Evolutionary conservation across 352 stramenopile genomes (phyloP).

Genomic region (Phytophthora tubulina): DNA sequence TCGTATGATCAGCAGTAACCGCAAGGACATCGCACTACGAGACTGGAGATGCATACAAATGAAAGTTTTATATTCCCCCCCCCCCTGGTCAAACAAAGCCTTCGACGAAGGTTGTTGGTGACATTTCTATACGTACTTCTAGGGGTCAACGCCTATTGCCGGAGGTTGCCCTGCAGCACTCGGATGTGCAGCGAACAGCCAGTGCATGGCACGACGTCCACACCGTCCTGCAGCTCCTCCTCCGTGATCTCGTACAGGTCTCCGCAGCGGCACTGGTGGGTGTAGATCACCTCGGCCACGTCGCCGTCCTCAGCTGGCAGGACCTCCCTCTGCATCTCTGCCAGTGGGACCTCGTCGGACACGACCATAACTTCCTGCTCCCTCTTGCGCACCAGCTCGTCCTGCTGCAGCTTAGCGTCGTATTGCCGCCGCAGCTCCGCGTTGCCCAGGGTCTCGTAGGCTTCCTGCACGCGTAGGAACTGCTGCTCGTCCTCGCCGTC

Average conservation of each 20-base stretch:
- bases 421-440: slow-evolving; percentile 55
- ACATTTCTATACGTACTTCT: neutral
- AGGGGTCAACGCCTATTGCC: neutral
- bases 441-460: slow-evolving; percentile 75
- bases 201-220: slow-evolving; percentile 79
- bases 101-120: slow-evolving; percentile 2
- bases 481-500: slow-evolving; percentile 27
- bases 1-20: neutral
- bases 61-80: slow-evolving; percentile 37
- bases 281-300: slow-evolving; percentile 61
- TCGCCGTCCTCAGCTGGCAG: slow-evolving; percentile 43
- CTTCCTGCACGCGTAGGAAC: slow-evolving; percentile 71
- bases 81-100: too few relatives aligned
- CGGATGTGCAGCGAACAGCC: slow-evolving; percentile 87
- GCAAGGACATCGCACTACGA: slow-evolving; percentile 15
- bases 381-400: slow-evolving; percentile 44
- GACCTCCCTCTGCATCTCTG: slow-evolving; percentile 57
- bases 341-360: slow-evolving; percentile 65
- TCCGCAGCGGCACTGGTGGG: slow-evolving; percentile 74
- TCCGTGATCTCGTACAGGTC: slow-evolving; percentile 77
- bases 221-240: slow-evolving; percentile 68
- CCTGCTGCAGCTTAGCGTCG: slow-evolving; percentile 57
- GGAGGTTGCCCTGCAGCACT: slow-evolving; percentile 40
- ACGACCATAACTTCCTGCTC: slow-evolving; percentile 65
- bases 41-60: slow-evolving; percentile 32